These are phyloP conservation scores for Luffa acutangula DNA, from an alignment of 306 rosid species.

Conservation along the genomic window DNA sequence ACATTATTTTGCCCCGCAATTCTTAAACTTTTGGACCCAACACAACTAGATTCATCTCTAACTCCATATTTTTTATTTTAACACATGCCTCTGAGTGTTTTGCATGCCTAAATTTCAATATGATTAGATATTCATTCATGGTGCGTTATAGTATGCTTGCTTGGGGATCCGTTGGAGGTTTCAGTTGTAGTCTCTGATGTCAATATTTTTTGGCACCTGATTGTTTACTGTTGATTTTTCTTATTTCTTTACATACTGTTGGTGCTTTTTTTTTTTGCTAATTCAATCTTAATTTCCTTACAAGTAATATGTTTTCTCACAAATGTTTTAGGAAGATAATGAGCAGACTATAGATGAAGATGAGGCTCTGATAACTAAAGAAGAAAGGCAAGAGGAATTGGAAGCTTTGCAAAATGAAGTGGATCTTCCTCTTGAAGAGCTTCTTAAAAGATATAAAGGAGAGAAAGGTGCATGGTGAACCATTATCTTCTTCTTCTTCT, in stretches of 20 bases:
- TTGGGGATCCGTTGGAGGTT: background rate
- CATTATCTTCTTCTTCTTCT: background rate
- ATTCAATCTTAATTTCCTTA: background rate
- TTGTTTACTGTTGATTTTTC: background rate
- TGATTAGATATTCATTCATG: background rate
- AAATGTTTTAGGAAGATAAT: conserved; percentile 83
- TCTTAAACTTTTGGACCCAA: background rate
- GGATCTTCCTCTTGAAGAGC: conserved; percentile 88
- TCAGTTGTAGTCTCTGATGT: background rate
- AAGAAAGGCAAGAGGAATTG: conserved; percentile 82
- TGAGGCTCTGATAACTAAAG: conserved; percentile 71
- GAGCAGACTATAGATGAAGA: conserved; percentile 84
- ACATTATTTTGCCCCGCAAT: background rate
- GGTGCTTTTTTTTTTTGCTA: background rate
- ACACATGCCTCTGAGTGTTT: background rate
- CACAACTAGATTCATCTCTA: background rate
- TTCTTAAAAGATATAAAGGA: conserved; percentile 59
- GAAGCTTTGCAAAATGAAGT: conserved; percentile 75
- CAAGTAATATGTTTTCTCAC: conserved; percentile 15
- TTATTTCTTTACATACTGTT: background rate
- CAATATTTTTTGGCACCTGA: background rate
- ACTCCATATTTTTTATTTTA: background rate
- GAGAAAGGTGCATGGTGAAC: conserved; percentile 40
- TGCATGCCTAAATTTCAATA: background rate
- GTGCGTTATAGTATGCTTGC: background rate